Conservation (phyloP, 2,329 filamentous ascomycete genomes). For the Hypocrella siamensis region DNA sequence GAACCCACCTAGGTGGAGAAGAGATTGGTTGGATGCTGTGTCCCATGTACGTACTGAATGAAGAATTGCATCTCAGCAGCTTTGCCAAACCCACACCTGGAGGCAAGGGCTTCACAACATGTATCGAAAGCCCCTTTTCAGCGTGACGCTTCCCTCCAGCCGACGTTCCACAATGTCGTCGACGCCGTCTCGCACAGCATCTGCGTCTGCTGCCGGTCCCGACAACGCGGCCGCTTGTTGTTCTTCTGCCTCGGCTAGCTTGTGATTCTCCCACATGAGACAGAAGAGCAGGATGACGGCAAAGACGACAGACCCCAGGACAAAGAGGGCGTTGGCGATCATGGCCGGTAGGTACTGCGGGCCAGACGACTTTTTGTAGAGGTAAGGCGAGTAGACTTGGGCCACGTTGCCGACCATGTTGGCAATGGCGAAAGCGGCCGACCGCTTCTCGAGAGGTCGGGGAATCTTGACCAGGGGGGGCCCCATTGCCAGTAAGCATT, state of each 20-base stretch:
- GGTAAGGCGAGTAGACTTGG: slow-evolving; percentile 3
- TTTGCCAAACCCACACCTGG: neutral
- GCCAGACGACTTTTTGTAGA: slow-evolving; percentile 2
- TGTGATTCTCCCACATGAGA: slow-evolving; percentile 3
- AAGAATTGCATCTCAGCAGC: too few species aligned
- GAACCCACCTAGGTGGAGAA: too few species aligned
- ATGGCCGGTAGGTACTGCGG: slow-evolving; percentile 4
- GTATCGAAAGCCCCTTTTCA: slow-evolving; percentile 3
- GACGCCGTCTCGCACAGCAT: neutral
- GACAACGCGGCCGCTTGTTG: neutral
- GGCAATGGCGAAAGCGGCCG: slow-evolving; percentile 2
- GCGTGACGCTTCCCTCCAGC: slow-evolving; percentile 1
- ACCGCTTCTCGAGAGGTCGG: slow-evolving; percentile 3
- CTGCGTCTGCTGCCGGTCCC: neutral
- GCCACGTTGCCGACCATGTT: slow-evolving; percentile 4
- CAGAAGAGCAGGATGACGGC: slow-evolving; percentile 1
- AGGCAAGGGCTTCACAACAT: slow-evolving; percentile 1
- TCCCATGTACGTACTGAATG: too few species aligned
- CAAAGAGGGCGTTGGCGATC: slow-evolving; percentile 3
- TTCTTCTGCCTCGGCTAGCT: slow-evolving; percentile 2
- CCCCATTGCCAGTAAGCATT: too few species aligned
- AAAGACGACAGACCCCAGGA: slow-evolving; percentile 1
- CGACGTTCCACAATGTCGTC: slow-evolving; percentile 1
- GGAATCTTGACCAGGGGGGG: neutral
- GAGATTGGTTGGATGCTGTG: too few species aligned